Evolutionary conservation across 2,329 filamentous ascomycete genomes (phyloP), one percentile per base, ranked within the genome.

Genomic region (Amylocarpus encephaloides): DNA sequence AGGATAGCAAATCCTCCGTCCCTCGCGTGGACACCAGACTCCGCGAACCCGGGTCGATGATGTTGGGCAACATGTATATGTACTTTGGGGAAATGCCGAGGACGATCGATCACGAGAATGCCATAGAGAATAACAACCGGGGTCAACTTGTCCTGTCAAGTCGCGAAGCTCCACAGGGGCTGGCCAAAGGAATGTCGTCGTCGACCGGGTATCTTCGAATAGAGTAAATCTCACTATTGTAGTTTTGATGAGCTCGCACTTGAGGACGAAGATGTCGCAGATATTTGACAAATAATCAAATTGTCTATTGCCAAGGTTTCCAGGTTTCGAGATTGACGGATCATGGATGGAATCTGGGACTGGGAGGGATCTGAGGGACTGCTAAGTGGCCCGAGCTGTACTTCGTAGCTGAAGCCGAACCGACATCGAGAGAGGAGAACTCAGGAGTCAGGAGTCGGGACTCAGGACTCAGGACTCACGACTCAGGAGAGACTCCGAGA

Each of bases 11-110:
- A 26, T 29, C 41, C 34, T 51, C 33, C 40, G 22, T 29, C 18
- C 26, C 26, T 29, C 40, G 18, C 40, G 34, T 47, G 30, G 40
- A 35, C 13, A 32, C 35, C 40, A n/a, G 29, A 42, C 35, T 32
- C 16, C 45, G 45, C 35, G 45, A 39, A 45, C 34, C 33, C 44
- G 47, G 30, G 15, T 44, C 43, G 33, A 33, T 13, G 11, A 10
- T 43, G 32, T 34, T 51, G 32, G 19, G 38, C 33, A 18, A 43
- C 44, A 51, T 47, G 43, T 41, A 47, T 5, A 22, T 43, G 19
- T 42, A 34, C 36, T 15, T 19, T 12, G 12, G 6, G 42, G 42
- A 26, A 12, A 11, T 38, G 32, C 43, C 15, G 33, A 46, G 19
- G n/a, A 38, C 33, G 15, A 22, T 16, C 15, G 26, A 18, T n/a